Evolutionary conservation across 2,329 filamentous ascomycete species (phyloP).

Genomic region (Dothideomycetidae sp.): DNA sequence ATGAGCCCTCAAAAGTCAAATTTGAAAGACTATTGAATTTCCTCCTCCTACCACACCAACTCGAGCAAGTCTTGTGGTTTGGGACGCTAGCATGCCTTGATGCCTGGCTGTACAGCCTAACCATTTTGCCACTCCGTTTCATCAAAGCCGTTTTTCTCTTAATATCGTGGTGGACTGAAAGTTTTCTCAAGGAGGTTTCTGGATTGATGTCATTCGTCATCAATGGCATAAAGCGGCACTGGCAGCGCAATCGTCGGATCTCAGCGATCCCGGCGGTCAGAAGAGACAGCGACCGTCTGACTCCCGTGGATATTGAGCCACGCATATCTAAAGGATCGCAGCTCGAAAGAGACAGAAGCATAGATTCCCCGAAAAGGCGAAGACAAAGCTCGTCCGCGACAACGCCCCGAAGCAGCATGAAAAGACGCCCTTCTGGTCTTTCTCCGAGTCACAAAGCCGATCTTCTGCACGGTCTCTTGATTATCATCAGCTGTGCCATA

Average conservation of each 20-base stretch:
- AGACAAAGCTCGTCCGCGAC: constrained; percentile 29
- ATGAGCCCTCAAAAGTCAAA: constrained; percentile 85
- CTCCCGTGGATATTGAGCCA: neutral
- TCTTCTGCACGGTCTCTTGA: constrained; percentile 76
- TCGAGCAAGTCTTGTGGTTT: constrained; percentile 78
- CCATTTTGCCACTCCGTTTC: constrained; percentile 83
- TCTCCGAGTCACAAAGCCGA: constrained; percentile 89
- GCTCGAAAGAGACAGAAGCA: neutral
- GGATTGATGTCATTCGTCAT: constrained; percentile 68
- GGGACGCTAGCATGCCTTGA: constrained; percentile 85
- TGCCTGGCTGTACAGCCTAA: constrained; percentile 93
- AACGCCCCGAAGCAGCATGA: constrained; percentile 48
- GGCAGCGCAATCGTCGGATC: constrained; percentile 33
- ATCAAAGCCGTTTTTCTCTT: constrained; percentile 65
- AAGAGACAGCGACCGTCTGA: neutral
- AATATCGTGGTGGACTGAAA: constrained; percentile 60
- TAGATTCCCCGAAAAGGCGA: constrained; percentile 8
- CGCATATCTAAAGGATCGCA: constrained; percentile 7
- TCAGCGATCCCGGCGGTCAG: constrained; percentile 2
- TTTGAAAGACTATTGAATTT: constrained; percentile 87
- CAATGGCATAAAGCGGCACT: constrained; percentile 63
- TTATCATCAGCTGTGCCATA: constrained; percentile 70
- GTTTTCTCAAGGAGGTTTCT: constrained; percentile 54
- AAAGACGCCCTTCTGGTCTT: constrained; percentile 72
- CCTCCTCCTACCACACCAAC: constrained; percentile 60